Conservation (phyloP, 2,329 filamentous ascomycete genomes). For the Cadophora luteo-olivacea region DNA sequence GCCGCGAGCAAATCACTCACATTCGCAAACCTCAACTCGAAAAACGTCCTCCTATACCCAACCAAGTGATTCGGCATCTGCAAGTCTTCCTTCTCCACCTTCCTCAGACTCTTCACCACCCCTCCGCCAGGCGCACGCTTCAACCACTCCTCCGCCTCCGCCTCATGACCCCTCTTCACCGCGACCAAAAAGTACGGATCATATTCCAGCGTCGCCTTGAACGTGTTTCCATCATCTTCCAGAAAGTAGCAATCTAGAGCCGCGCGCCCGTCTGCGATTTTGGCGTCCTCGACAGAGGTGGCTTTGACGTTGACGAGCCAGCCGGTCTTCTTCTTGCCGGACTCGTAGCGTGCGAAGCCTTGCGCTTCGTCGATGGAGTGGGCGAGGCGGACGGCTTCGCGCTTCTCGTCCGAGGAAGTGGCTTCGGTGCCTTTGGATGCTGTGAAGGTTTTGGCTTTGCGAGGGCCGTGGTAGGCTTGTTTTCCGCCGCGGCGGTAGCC, state of each 20-base stretch:
- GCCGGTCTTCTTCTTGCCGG: constrained; percentile 79
- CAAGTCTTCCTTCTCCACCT: constrained; percentile 90
- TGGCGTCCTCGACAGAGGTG: constrained; percentile 84
- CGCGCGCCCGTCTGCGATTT: constrained; percentile 81
- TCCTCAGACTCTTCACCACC: constrained; percentile 77
- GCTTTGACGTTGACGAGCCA: constrained; percentile 97
- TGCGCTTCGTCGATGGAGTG: constrained; percentile 93
- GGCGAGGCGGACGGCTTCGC: constrained; percentile 82
- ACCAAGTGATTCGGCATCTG: constrained; percentile 94
- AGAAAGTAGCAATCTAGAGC: constrained; percentile 98
- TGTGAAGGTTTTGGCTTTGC: constrained; percentile 78
- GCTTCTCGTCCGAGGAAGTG: constrained; percentile 91
- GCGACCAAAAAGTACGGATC: constrained; percentile 96
- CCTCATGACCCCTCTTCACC: constrained; percentile 84
- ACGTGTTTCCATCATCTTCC: constrained; percentile 80
- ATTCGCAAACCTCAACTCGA: constrained; percentile 87
- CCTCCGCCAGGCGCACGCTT: constrained; percentile 80
- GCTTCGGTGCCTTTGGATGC: constrained; percentile 79
- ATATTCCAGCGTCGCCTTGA: constrained; percentile 96
- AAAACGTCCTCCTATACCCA: constrained; percentile 86
- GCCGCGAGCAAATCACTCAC: constrained; percentile 87
- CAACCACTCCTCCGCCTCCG: constrained; percentile 96
- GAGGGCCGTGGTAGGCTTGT: constrained; percentile 71
- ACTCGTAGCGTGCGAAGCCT: constrained; percentile 92
- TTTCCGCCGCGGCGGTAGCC: constrained; percentile 73